Conservation (phyloP, 108 stramenopile species). For the Cyclotella atomus region DNA sequence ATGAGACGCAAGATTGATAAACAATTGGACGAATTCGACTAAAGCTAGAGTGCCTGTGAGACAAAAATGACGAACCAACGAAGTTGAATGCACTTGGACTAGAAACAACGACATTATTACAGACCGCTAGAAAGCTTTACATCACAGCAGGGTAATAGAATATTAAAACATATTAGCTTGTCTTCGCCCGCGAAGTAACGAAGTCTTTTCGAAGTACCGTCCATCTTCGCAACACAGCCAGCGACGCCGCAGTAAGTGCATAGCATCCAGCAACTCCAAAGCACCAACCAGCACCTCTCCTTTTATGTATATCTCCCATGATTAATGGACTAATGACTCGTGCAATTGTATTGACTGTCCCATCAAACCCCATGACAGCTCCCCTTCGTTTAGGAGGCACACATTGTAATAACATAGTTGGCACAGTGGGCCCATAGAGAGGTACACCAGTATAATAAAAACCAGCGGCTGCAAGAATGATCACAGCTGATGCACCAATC, state of each 20-base stretch:
- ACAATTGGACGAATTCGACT: conserved; percentile 65
- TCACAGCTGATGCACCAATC: conserved; percentile 1
- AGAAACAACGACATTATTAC: no score
- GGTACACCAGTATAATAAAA: conserved; percentile 78
- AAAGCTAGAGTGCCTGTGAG: background rate
- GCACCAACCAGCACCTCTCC: conserved; percentile 60
- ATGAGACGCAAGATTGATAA: conserved; percentile 61
- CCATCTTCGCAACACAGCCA: conserved; percentile 68
- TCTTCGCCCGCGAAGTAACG: background rate
- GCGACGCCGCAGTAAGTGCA: conserved; percentile 41
- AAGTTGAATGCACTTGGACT: no score
- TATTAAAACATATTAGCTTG: background rate
- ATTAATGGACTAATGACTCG: conserved; percentile 63
- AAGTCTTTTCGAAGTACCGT: conserved; percentile 49
- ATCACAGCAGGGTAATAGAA: background rate
- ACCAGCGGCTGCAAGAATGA: conserved; percentile 57
- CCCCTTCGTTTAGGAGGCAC: conserved; percentile 72
- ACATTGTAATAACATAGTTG: conserved; percentile 79
- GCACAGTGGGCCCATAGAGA: conserved; percentile 79
- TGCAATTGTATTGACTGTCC: conserved; percentile 71
- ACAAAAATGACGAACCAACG: background rate
- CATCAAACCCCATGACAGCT: conserved; percentile 78
- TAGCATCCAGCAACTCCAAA: conserved; percentile 62
- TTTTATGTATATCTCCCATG: conserved; percentile 68
- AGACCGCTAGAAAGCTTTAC: background rate